These are phyloP conservation scores for Pugionium dolabratum DNA, from an alignment of 345 rosid species.

Conservation along the genomic window DNA sequence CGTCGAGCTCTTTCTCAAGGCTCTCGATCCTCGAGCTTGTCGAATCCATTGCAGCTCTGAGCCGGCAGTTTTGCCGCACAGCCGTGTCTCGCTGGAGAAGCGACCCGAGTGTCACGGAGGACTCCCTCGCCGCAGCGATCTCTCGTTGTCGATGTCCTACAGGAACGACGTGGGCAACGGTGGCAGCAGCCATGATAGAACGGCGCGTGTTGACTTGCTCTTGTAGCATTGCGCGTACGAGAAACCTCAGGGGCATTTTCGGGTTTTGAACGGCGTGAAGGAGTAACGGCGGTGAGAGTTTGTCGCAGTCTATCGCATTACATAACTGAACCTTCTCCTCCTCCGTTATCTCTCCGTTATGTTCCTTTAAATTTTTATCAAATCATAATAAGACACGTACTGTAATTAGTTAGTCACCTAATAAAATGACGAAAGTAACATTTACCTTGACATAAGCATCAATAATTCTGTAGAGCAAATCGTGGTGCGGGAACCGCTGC, in stretches of 20 bases:
- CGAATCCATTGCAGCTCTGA: conserved; percentile 69
- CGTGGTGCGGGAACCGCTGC: conserved; percentile 56
- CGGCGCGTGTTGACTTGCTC: conserved; percentile 80
- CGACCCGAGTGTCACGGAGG: conserved; percentile 56
- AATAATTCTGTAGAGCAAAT: conserved; percentile 62
- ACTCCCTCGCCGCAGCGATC: neutral
- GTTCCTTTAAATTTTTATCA: conserved; percentile 42
- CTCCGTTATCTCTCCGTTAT: conserved; percentile 55
- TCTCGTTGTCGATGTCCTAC: neutral
- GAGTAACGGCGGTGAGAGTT: conserved; percentile 67
- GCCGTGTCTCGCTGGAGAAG: conserved; percentile 74
- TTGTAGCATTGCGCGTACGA: conserved; percentile 78
- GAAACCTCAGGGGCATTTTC: conserved; percentile 70
- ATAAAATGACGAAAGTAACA: neutral
- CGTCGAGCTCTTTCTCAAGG: conserved; percentile 64
- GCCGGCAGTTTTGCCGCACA: conserved; percentile 49
- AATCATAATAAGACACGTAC: conserved; percentile 8
- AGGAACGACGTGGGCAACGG: conserved; percentile 5
- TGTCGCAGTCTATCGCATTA: conserved; percentile 67
- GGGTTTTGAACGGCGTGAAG: conserved; percentile 84
- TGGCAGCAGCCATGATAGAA: conserved; percentile 45
- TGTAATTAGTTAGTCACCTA: neutral
- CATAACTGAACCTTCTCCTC: conserved; percentile 65
- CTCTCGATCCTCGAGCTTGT: conserved; percentile 63
- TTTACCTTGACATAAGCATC: conserved; percentile 72